Evolutionary conservation across 2,329 filamentous ascomycete genomes (phyloP).

Genomic region (Boeremia exigua): DNA sequence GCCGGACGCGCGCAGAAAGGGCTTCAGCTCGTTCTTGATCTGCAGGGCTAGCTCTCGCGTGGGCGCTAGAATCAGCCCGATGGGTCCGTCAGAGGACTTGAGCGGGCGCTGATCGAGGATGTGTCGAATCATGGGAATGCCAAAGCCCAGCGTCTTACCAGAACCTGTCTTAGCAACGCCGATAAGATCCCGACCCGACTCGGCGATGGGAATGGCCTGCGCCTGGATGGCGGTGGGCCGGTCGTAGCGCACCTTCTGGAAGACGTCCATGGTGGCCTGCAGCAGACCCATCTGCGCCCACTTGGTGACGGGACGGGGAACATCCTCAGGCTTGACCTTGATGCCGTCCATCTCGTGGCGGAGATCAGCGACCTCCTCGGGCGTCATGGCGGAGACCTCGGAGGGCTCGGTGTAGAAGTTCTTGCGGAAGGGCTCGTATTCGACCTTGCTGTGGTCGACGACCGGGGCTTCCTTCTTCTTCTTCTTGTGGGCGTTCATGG

Average conservation of each 20-base stretch:
- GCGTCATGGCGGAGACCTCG: conserved; percentile 81
- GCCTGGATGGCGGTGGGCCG: conserved; percentile 93
- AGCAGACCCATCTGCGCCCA: conserved; percentile 96
- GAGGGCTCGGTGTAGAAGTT: conserved; percentile 92
- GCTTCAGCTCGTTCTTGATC: conserved; percentile 93
- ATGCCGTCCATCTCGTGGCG: conserved; percentile 92
- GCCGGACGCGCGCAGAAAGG: conserved; percentile 85
- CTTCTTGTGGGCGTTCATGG: conserved; percentile 67
- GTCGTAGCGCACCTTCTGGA: conserved; percentile 81
- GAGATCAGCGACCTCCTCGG: conserved; percentile 81
- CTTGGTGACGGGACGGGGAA: conserved; percentile 92
- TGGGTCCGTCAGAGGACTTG: conserved; percentile 83
- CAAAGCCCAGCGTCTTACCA: conserved; percentile 94
- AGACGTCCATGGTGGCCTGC: conserved; percentile 83
- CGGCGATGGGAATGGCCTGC: conserved; percentile 91
- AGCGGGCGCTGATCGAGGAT: conserved; percentile 91
- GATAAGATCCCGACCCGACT: conserved; percentile 94
- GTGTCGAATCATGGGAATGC: conserved; percentile 96
- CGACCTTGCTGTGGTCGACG: conserved; percentile 84
- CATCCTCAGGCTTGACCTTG: conserved; percentile 76
- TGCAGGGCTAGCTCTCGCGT: conserved; percentile 93
- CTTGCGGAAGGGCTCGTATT: conserved; percentile 86
- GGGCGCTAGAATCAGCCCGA: conserved; percentile 89
- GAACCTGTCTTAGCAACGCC: conserved; percentile 98
- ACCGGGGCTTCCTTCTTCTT: conserved; percentile 97